A percentile compares a stretch with the other conserved stretches of the same genome.
Evolutionary conservation across 2,329 filamentous ascomycete species (phyloP).

Genomic region (Cladophialophora psammophila): DNA sequence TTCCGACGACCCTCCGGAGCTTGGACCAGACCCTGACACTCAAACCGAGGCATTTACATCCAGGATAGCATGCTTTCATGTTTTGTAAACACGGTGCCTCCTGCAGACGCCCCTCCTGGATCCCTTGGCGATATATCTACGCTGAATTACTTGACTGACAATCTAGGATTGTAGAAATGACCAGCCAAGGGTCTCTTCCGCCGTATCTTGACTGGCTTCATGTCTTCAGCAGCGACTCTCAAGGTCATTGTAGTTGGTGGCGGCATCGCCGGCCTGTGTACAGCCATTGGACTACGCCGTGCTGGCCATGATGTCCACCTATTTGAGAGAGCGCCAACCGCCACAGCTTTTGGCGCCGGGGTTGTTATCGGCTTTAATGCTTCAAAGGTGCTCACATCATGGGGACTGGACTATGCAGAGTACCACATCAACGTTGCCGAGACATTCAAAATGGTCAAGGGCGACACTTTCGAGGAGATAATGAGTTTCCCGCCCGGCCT

Average conservation of each 20-base stretch:
- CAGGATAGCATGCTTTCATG: too few relatives aligned
- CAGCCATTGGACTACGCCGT: constrained; percentile 4
- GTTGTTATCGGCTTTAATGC: constrained; percentile 1
- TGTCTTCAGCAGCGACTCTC: background rate
- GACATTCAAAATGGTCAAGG: constrained; percentile 2
- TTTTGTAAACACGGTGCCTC: too few relatives aligned
- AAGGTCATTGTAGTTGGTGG: background rate
- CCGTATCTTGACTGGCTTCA: background rate
- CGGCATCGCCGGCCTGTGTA: constrained; percentile 5
- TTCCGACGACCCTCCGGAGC: too few relatives aligned
- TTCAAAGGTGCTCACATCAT: background rate
- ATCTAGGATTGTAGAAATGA: background rate
- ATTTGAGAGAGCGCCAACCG: background rate
- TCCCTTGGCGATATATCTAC: background rate
- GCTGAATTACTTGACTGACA: background rate
- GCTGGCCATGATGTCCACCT: constrained; percentile 5
- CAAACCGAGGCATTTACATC: too few relatives aligned
- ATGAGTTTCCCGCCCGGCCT: background rate
- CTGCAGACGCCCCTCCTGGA: background rate
- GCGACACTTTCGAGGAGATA: constrained; percentile 7
- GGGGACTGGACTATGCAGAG: background rate
- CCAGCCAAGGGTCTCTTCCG: background rate
- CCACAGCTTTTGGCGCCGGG: background rate
- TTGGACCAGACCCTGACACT: too few relatives aligned
- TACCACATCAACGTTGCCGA: background rate